phyloP scores from a whole-genome alignment of 306 rosid genomes.

The Cicer judaicum region DNA sequence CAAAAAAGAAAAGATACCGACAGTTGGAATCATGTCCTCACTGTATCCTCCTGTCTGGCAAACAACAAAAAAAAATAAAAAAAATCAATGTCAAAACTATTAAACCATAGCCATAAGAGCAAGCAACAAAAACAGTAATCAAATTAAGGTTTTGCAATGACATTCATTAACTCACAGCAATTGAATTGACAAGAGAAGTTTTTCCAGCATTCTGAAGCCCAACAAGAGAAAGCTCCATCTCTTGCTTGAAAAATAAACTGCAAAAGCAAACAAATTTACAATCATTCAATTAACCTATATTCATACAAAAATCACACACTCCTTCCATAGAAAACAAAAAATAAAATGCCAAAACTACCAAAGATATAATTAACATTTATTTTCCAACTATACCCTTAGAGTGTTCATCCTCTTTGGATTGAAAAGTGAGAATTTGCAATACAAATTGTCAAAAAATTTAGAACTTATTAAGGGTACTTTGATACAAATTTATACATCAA shows the following conservation, averaged over 20 bases:
- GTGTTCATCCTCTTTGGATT: too few species aligned
- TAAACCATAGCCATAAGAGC: conserved; percentile 31
- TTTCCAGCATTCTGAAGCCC: conserved; percentile 99
- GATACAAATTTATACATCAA: too few species aligned
- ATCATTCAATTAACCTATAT: conserved; percentile 29
- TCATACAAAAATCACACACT: neutral
- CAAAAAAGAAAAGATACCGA: conserved; percentile 49
- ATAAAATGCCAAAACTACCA: too few species aligned
- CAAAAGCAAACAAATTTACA: conserved; percentile 38
- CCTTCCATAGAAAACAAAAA: too few species aligned
- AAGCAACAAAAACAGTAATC: neutral
- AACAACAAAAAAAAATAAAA: conserved; percentile 20
- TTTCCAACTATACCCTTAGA: too few species aligned
- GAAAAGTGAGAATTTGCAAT: too few species aligned
- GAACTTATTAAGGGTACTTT: too few species aligned
- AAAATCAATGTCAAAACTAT: conserved; percentile 29
- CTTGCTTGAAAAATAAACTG: conserved; percentile 91
- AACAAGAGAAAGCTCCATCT: conserved; percentile 94
- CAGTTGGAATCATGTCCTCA: conserved; percentile 99
- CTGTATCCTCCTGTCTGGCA: conserved; percentile 90
- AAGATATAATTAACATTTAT: too few species aligned
- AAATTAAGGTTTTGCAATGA: conserved; percentile 30
- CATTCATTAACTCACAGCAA: conserved; percentile 86
- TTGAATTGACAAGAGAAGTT: conserved; percentile 82
- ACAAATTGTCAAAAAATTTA: too few species aligned